Conservation (phyloP, 2,329 filamentous ascomycete genomes). For the Aureobasidium sp. region DNA sequence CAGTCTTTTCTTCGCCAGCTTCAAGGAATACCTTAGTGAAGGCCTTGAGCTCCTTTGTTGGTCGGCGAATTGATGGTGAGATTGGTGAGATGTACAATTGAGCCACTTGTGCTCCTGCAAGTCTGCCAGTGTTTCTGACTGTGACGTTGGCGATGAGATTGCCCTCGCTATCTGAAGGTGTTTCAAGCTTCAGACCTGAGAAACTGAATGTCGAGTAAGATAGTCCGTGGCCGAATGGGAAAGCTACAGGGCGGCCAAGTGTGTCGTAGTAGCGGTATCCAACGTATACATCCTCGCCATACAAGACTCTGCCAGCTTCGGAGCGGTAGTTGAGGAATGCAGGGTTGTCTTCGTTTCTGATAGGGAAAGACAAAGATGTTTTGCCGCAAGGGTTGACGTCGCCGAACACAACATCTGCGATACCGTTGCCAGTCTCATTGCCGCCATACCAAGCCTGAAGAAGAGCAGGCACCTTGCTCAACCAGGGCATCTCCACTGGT, state of each 20-base stretch:
- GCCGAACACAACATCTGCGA: slow-evolving; percentile 71
- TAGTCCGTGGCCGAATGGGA: slow-evolving; percentile 72
- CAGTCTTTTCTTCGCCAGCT: slow-evolving; percentile 49
- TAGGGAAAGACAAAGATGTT: slow-evolving; percentile 65
- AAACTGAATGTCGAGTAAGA: slow-evolving; percentile 70
- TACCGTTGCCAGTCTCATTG: slow-evolving; percentile 76
- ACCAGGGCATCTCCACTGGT: slow-evolving; percentile 67
- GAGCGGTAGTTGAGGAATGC: slow-evolving; percentile 67
- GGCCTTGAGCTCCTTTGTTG: slow-evolving; percentile 63
- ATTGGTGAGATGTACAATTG: slow-evolving; percentile 62
- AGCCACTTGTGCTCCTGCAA: slow-evolving; percentile 56
- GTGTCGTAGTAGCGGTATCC: slow-evolving; percentile 69
- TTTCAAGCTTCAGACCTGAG: slow-evolving; percentile 48
- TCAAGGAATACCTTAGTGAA: slow-evolving; percentile 59
- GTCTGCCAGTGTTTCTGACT: slow-evolving; percentile 50
- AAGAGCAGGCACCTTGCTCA: slow-evolving; percentile 55
- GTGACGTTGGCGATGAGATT: slow-evolving; percentile 42
- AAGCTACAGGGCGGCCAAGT: slow-evolving; percentile 51
- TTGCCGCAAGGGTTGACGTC: slow-evolving; percentile 68
- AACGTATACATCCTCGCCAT: slow-evolving; percentile 66
- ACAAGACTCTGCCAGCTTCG: slow-evolving; percentile 60
- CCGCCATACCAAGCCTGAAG: slow-evolving; percentile 78
- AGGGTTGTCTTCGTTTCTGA: slow-evolving; percentile 44
- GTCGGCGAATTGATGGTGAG: slow-evolving; percentile 55
- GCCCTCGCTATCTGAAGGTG: slow-evolving; percentile 37